Conservation (phyloP, 345 rosid genomes). For the Camelina neglecta region DNA sequence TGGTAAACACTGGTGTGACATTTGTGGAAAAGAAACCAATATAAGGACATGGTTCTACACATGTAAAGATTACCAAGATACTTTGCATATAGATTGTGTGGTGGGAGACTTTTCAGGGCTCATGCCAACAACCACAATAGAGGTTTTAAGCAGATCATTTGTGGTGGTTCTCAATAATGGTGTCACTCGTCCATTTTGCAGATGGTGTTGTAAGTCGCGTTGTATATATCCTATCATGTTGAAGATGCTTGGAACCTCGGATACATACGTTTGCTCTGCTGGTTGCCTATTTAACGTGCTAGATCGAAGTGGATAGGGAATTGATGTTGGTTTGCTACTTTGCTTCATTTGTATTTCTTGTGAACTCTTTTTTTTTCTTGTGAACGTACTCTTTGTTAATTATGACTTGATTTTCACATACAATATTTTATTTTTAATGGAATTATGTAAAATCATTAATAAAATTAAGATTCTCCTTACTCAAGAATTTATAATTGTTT, state of each 20-base stretch:
- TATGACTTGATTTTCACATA: no score
- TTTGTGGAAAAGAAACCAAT: neutral
- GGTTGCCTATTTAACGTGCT: neutral
- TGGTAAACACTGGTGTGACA: neutral
- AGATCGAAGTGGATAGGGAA: neutral
- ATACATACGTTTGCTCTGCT: neutral
- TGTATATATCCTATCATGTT: neutral
- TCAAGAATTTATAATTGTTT: no score
- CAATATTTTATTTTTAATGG: no score
- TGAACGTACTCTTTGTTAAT: no score
- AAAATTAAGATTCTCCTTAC: no score
- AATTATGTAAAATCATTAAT: no score
- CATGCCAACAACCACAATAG: neutral
- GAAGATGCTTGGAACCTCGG: neutral
- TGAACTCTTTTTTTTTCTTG: no score
- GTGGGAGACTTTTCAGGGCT: neutral
- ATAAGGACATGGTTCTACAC: constrained; percentile 13
- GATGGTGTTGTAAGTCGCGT: neutral
- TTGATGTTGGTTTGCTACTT: no score
- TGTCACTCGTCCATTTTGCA: neutral
- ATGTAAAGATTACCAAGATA: neutral
- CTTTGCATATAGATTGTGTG: neutral
- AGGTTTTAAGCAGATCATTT: no score
- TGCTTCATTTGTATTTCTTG: no score
- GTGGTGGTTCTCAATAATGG: constrained; percentile 1